Conservation (phyloP, 1,284 basidiomycete species). For the Heterobasidion annosum region DNA sequence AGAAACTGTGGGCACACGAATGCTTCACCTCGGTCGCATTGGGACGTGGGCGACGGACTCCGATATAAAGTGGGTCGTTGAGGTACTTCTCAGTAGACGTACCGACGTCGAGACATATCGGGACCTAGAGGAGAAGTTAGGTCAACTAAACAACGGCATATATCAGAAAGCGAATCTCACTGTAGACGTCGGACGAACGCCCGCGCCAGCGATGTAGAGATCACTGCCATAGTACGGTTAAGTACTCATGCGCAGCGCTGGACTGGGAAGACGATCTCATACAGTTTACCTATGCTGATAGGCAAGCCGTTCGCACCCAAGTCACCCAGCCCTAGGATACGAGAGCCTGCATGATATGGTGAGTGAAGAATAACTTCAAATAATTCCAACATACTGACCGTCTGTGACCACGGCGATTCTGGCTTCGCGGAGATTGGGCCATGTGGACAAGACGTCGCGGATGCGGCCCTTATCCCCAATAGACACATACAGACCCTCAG, state of each 20-base stretch:
- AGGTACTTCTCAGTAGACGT: constrained; percentile 72
- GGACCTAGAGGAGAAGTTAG: constrained; percentile 22
- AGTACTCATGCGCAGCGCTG: not conserved
- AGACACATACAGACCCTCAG: constrained; percentile 65
- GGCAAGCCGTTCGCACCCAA: constrained; percentile 66
- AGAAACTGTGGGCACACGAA: not conserved
- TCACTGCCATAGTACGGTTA: constrained; percentile 24
- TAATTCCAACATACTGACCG: constrained; percentile 26
- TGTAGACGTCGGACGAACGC: constrained; percentile 43
- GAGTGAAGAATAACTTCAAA: not conserved
- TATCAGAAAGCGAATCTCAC: constrained; percentile 17
- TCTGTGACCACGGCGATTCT: constrained; percentile 76
- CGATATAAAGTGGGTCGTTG: constrained; percentile 78
- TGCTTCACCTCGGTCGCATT: constrained; percentile 32
- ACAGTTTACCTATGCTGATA: constrained; percentile 81
- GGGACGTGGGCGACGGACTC: constrained; percentile 54
- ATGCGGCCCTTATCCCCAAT: constrained; percentile 67
- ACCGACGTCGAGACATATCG: constrained; percentile 71
- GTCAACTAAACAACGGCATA: not conserved
- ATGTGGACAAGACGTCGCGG: constrained; percentile 48
- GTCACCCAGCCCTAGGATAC: constrained; percentile 82
- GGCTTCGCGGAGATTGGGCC: constrained; percentile 41
- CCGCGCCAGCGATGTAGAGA: constrained; percentile 72
- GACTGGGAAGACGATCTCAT: constrained; percentile 13
- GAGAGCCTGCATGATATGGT: constrained; percentile 34